Percentiles rank a stretch among this genome's conserved stretches.
These are phyloP conservation scores for Fusarium pseudograminearum DNA, from an alignment of 2,329 filamentous ascomycete species.

Conservation along the genomic window DNA sequence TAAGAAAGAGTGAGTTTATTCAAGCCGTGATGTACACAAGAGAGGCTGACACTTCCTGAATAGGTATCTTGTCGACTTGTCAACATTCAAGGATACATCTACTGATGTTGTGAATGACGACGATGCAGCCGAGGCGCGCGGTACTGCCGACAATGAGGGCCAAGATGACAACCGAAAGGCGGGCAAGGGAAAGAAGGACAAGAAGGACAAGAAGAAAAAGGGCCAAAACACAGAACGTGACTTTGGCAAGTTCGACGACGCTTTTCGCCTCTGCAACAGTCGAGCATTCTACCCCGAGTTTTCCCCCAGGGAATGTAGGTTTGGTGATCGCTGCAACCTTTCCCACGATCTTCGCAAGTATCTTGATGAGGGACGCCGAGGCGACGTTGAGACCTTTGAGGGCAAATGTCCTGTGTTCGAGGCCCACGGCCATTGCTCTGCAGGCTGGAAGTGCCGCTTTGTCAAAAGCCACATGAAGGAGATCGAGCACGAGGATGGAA, in stretches of 20 bases:
- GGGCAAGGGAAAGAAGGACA: slow-evolving; percentile 54
- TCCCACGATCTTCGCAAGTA: slow-evolving; percentile 90
- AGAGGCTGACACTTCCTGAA: slow-evolving; percentile 2
- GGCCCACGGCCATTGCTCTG: slow-evolving; percentile 78
- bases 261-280: slow-evolving; percentile 81
- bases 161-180: slow-evolving; percentile 70
- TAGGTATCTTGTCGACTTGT: slow-evolving; percentile 59
- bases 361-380: slow-evolving; percentile 81
- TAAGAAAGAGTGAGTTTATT: slow-evolving; percentile 74
- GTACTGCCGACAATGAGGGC: slow-evolving; percentile 52
- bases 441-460: slow-evolving; percentile 96
- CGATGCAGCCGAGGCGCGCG: slow-evolving; percentile 62
- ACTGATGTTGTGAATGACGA: slow-evolving; percentile 56
- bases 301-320: slow-evolving; percentile 80
- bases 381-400: slow-evolving; percentile 80
- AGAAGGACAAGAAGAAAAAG: slow-evolving; percentile 63
- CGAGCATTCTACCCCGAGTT: slow-evolving; percentile 81
- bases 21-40: not conserved
- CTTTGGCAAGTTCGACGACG: slow-evolving; percentile 84
- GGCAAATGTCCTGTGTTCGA: slow-evolving; percentile 87
- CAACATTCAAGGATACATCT: slow-evolving; percentile 43
- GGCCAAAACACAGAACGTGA: slow-evolving; percentile 84
- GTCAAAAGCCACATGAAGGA: slow-evolving; percentile 88
- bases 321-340: slow-evolving; percentile 83
- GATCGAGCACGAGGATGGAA: slow-evolving; percentile 79